Evolutionary conservation across 2,329 filamentous ascomycete genomes (phyloP).

Genomic region (Amauroascus verrucosus): DNA sequence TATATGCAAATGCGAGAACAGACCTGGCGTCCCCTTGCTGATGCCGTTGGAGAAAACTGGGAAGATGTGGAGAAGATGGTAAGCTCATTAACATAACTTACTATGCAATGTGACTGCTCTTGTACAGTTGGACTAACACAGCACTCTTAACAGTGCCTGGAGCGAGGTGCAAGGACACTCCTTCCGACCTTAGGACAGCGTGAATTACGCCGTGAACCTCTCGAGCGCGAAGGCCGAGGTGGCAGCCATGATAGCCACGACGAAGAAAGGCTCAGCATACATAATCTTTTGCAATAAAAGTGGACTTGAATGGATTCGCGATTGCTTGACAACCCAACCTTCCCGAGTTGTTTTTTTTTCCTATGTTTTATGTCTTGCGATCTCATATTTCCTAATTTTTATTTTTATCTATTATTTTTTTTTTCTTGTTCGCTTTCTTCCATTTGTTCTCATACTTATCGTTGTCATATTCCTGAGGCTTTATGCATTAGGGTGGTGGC

Average conservation of each 20-base stretch:
- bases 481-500: slow-evolving; percentile 1
- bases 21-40: slow-evolving; percentile 68
- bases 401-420: too few relatives aligned
- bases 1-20: slow-evolving; percentile 72
- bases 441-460: background rate
- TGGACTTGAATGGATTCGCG: background rate
- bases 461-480: background rate
- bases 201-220: slow-evolving; percentile 8
- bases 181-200: slow-evolving; percentile 15
- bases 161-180: slow-evolving; percentile 18
- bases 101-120: background rate
- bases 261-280: slow-evolving; percentile 17
- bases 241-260: slow-evolving; percentile 18
- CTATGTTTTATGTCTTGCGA: too few relatives aligned
- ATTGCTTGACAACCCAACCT: background rate
- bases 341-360: background rate
- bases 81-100: slow-evolving; percentile 30
- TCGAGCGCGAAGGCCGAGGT: slow-evolving; percentile 11
- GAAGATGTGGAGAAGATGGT: slow-evolving; percentile 72
- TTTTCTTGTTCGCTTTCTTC: background rate
- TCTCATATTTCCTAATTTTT: too few relatives aligned
- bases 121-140: background rate
- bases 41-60: slow-evolving; percentile 48
- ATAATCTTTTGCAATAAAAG: slow-evolving; percentile 14
- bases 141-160: slow-evolving; percentile 18